Evolutionary conservation across 2,329 filamentous ascomycete species (phyloP).

Genomic region (Colletotrichum spaethianum): DNA sequence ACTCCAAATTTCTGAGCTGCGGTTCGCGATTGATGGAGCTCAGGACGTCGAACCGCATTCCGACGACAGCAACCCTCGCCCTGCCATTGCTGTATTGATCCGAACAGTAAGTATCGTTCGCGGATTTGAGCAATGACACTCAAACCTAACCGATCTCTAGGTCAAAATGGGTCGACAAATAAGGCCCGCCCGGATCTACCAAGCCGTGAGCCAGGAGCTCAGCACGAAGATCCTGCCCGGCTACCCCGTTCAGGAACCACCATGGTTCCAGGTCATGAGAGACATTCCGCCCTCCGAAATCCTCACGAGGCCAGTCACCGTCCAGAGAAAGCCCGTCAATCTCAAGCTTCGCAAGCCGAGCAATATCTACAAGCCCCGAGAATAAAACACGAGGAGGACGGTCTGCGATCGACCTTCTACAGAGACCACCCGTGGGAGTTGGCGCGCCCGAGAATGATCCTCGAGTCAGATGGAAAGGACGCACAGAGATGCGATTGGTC

Average conservation of each 20-base stretch:
- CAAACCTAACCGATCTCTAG: neutral
- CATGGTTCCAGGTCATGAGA: constrained; percentile 68
- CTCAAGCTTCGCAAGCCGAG: constrained; percentile 75
- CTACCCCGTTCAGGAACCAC: constrained; percentile 52
- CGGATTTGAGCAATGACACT: no score
- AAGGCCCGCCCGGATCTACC: constrained; percentile 62
- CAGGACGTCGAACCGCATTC: neutral
- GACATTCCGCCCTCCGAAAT: constrained; percentile 71
- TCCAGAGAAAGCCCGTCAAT: constrained; percentile 58
- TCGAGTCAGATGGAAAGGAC: constrained; percentile 91
- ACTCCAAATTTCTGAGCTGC: constrained; percentile 41
- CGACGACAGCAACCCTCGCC: constrained; percentile 5
- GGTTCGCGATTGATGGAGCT: constrained; percentile 14
- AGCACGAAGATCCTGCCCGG: constrained; percentile 56
- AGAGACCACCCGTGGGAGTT: constrained; percentile 98
- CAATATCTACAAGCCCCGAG: constrained; percentile 85
- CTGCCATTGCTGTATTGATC: neutral
- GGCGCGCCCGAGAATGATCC: constrained; percentile 85
- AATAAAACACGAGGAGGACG: constrained; percentile 87
- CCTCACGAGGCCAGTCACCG: constrained; percentile 66
- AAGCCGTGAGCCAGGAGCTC: constrained; percentile 61
- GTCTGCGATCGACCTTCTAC: constrained; percentile 86
- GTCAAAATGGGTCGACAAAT: constrained; percentile 60
- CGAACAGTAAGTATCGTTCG: neutral
- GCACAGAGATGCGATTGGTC: constrained; percentile 84